phyloP scores from a whole-genome alignment of 2,329 filamentous ascomycete genomes.

The Ophiostoma tasmaniense region DNA sequence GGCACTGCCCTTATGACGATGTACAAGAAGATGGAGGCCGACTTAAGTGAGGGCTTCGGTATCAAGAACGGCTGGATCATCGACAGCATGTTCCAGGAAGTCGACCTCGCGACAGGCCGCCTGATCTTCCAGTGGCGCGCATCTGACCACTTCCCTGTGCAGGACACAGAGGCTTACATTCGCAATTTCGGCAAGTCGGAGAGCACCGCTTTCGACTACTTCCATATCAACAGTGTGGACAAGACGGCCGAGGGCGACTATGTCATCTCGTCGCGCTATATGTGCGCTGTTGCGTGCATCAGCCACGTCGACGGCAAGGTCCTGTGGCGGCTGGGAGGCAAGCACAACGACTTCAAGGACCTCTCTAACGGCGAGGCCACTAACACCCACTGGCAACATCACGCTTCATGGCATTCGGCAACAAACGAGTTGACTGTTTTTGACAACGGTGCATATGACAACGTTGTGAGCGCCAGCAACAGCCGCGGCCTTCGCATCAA shows the following conservation, averaged over 20 bases:
- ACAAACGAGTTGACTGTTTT: constrained; percentile 36
- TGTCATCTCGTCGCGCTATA: constrained; percentile 44
- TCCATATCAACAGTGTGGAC: constrained; percentile 49
- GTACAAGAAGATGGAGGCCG: constrained; percentile 40
- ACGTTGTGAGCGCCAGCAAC: constrained; percentile 9
- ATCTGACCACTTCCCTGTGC: constrained; percentile 25
- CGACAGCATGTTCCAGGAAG: constrained; percentile 35
- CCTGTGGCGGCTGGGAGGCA: constrained; percentile 46
- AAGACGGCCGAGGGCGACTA: constrained; percentile 44
- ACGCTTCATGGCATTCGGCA: constrained; percentile 23
- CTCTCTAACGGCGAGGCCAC: constrained; percentile 10
- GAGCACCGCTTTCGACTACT: constrained; percentile 42
- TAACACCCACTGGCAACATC: constrained; percentile 32
- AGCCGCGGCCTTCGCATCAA: constrained; percentile 31
- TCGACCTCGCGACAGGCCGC: constrained; percentile 41
- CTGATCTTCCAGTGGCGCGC: constrained; percentile 43
- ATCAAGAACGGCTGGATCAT: constrained; percentile 23
- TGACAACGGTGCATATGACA: constrained; percentile 35
- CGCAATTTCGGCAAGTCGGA: constrained; percentile 20
- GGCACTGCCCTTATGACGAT: constrained; percentile 25
- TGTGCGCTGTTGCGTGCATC: constrained; percentile 37
- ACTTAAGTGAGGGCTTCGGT: constrained; percentile 38
- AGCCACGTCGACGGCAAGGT: constrained; percentile 37
- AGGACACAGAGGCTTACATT: constrained; percentile 1
- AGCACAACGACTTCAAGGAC: constrained; percentile 36